Conservation (phyloP, 140 eudicot species). For the Cichorium intybus region DNA sequence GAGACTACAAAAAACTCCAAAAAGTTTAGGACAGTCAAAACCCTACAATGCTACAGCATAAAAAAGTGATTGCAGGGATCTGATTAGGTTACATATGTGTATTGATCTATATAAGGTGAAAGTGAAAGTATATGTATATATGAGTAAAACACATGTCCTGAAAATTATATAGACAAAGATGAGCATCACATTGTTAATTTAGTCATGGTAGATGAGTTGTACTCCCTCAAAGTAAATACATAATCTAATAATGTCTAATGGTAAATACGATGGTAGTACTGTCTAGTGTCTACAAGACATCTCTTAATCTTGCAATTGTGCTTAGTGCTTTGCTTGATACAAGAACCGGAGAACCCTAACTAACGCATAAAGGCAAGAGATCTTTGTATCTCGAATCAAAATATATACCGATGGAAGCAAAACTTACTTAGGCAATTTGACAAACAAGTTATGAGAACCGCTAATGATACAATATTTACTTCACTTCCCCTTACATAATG, state of each 20-base stretch:
- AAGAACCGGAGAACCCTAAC: neutral
- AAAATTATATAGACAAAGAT: neutral
- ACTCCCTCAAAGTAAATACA: neutral
- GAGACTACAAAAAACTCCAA: neutral
- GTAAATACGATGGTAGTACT: neutral
- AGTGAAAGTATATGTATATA: neutral
- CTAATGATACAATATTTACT: neutral
- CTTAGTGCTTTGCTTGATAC: neutral
- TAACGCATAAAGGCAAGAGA: neutral
- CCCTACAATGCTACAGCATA: constrained; percentile 1
- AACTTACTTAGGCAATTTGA: constrained; percentile 4
- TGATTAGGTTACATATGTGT: neutral
- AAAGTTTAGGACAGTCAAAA: neutral
- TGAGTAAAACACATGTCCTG: constrained; percentile 7
- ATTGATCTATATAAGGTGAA: neutral
- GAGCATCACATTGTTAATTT: neutral
- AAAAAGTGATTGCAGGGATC: neutral
- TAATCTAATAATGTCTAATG: neutral
- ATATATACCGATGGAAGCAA: neutral
- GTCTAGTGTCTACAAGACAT: neutral
- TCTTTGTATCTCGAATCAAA: neutral
- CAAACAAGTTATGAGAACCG: neutral
- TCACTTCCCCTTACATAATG: neutral
- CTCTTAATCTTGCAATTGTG: neutral
- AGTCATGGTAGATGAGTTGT: neutral